A percentile compares a stretch with the other conserved stretches of the same genome.
phyloP scores from a whole-genome alignment of 2,329 filamentous ascomycete genomes.

The Calonectria honghensis region DNA sequence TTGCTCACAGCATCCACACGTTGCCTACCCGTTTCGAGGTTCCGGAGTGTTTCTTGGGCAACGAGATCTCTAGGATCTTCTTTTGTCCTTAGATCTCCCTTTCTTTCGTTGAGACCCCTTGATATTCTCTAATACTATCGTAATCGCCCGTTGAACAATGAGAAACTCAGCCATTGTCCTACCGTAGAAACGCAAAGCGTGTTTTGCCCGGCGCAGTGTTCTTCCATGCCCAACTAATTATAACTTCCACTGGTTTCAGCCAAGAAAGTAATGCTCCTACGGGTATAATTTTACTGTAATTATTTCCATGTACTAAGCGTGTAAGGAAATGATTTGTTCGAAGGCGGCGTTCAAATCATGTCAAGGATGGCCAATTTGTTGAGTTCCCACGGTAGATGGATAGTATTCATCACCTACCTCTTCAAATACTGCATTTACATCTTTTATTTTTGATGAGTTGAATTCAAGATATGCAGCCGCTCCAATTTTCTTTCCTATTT shows the following conservation, averaged over 20 bases:
- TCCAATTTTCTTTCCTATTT: not conserved
- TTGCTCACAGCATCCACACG: not conserved
- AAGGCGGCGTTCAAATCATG: too few relatives aligned
- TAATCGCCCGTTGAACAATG: not conserved
- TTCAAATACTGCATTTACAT: not conserved
- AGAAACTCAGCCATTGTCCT: not conserved
- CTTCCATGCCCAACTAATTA: too few relatives aligned
- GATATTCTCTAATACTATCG: not conserved
- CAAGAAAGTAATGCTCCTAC: too few relatives aligned
- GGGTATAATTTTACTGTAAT: too few relatives aligned
- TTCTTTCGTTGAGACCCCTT: not conserved
- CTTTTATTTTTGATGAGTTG: not conserved
- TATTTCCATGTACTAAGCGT: too few relatives aligned
- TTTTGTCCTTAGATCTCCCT: not conserved
- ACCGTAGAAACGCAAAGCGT: too few relatives aligned
- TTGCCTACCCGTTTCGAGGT: not conserved
- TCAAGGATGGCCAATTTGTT: too few relatives aligned
- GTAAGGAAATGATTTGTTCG: too few relatives aligned
- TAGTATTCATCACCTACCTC: not conserved
- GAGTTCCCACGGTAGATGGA: too few relatives aligned
- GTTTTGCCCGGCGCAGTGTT: too few relatives aligned
- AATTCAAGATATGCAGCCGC: not conserved
- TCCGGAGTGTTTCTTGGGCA: not conserved
- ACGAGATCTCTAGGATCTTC: not conserved
- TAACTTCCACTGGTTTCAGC: too few relatives aligned